Base-by-base conservation (phyloP, 1,284 basidiomycete species). In the Meripilus lineatus region DNA sequence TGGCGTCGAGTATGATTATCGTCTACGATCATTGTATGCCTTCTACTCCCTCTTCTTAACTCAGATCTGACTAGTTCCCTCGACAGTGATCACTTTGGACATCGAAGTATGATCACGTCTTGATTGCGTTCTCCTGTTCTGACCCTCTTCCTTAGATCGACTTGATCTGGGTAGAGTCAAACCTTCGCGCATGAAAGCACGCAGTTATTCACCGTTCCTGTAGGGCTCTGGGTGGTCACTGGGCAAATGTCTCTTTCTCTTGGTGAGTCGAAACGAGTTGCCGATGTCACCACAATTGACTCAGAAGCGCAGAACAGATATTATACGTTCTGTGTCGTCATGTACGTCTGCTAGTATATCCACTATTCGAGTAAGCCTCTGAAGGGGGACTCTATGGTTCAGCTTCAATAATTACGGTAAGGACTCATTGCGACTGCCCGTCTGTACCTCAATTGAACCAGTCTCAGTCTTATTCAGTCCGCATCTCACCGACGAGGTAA, bases 21-120 rank as follows among this genome's bases (percentile, higher is more conserved):
- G 50, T 77, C n/a, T 76, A 64, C 49, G 75, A 78, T 51, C 74
- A 77, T 56, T 23, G 75, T 77, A 49, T 46, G 73, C 50, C 5
- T 34, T 18, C n/a, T 30, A 24, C 20, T 25, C n/a, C 38, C 4
- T 45, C 14, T 13, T 44, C 23, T 32, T 33, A 24, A 24, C 36
- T 20, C 44, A 17, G 7, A 13, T 20, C 21, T n/a, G 34, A 13
- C 17, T 28, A 15, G 47, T n/a, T 32, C 6, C 28, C n/a, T 28
- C 15, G 18, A 4, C 42, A 79, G 77, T 73, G 28, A 56, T 76
- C 34, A 80, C 77, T 3, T 55, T 77, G 5, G 72, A 71, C 40
- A 65, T 71, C 38, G 77, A 80, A 68, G 77, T 77, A 38, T 8
- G 21, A 10, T 33, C 39, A 17, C 25, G n/a, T 20, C 38, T 17